phyloP scores from a whole-genome alignment of 1,284 basidiomycete species.

The Ganoderma sp. region DNA sequence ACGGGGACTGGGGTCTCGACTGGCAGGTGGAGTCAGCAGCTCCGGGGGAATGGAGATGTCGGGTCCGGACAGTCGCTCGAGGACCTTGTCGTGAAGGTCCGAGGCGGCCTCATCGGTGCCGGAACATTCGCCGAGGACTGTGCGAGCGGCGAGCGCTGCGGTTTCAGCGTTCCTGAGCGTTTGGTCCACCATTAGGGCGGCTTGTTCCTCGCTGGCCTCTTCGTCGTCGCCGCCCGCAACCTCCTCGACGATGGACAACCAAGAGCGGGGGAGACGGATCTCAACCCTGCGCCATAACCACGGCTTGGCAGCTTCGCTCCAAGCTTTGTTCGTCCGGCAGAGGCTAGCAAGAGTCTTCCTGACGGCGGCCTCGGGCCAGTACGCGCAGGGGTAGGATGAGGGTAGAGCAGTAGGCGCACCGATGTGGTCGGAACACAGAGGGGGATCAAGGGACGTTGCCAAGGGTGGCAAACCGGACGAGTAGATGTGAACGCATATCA shows the following conservation, averaged over 20 bases:
- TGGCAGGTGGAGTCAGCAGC: constrained; percentile 74
- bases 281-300: constrained; percentile 83
- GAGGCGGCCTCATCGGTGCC: constrained; percentile 50
- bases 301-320: constrained; percentile 79
- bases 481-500: constrained; percentile 73
- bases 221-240: constrained; percentile 71
- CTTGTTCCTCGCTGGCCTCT: constrained; percentile 51
- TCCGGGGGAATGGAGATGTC: constrained; percentile 74
- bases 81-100: constrained; percentile 64
- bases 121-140: constrained; percentile 35
- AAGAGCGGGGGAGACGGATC: constrained; percentile 76
- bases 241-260: constrained; percentile 80
- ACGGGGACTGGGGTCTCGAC: constrained; percentile 79
- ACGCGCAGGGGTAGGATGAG: constrained; percentile 68
- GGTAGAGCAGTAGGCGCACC: constrained; percentile 66
- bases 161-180: constrained; percentile 67
- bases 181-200: constrained; percentile 65
- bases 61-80: constrained; percentile 62
- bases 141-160: constrained; percentile 55
- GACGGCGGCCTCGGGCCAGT: constrained; percentile 68
- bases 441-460: constrained; percentile 70
- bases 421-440: constrained; percentile 51
- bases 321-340: constrained; percentile 74
- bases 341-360: constrained; percentile 69
- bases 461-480: constrained; percentile 61